Base-by-base conservation (phyloP, 768 basidiomycete genomes). In the Piloderma croceum region DNA sequence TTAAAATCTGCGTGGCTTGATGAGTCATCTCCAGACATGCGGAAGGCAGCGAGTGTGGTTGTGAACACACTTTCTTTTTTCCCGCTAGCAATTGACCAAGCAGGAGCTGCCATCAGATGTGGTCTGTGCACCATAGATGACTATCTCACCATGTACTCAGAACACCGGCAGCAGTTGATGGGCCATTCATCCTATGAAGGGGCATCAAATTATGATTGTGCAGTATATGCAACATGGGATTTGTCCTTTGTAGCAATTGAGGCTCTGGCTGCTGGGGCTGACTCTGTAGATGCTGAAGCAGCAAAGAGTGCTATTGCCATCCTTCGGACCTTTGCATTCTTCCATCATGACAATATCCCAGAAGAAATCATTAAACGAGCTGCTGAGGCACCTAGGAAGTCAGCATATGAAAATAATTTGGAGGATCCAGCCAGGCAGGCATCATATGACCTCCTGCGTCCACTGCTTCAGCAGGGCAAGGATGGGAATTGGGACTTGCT, bases 171-270 rank as follows among this genome's bases (percentile, higher is more conserved):
- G 19, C 11, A 44, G 18, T 31, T 54, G 13, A n/a, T 52, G 19
- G 24, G 27, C 13, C n/a, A 45, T 33, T 10, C 24, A 18, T 12
- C 20, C 3, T 48, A 43, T 29, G 37, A 20, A 33, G 44, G 34
- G 6, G 51, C 44, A 17, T 48, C 49, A 7, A 13, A 23, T 20
- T 54, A 54, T 48, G n/a, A n/a, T n/a, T n/a, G n/a, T n/a, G n/a
- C n/a, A n/a, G n/a, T n/a, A n/a, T n/a, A n/a, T n/a, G n/a, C n/a
- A n/a, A n/a, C n/a, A n/a, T n/a, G n/a, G n/a, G n/a, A n/a, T n/a
- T n/a, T n/a, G n/a, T n/a, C n/a, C 34, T 38, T 10, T 27, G 34
- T n/a, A 20, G 44, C 35, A 17, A 46, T 55, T 33, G 33, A 50
- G 42, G 20, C 29, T 4, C 44, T 36, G 22, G 45, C 47, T 20